Conservation (phyloP, 1,284 basidiomycete genomes). For the Kwoniella shivajii region DNA sequence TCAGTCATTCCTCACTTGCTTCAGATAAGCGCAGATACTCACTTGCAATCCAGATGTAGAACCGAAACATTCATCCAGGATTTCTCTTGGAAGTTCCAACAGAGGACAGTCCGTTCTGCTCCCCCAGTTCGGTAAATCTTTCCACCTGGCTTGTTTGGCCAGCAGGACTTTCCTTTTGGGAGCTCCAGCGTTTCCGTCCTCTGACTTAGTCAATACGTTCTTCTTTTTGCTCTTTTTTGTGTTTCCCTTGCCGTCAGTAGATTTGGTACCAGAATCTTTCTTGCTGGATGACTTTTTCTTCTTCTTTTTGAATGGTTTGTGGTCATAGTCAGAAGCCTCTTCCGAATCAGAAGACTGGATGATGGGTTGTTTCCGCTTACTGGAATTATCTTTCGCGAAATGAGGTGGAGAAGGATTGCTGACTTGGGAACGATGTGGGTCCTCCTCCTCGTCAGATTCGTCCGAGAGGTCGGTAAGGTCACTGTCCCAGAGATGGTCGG, state of each 20-base stretch:
- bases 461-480: background rate
- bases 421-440: too few relatives aligned
- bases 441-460: background rate
- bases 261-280: background rate
- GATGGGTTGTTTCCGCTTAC: background rate
- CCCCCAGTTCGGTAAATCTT: conserved; percentile 36
- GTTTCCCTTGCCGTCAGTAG: background rate
- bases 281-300: conserved; percentile 7
- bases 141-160: conserved; percentile 22
- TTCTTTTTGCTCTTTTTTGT: conserved; percentile 7
- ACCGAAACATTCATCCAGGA: conserved; percentile 31
- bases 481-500: background rate
- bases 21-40: conserved; percentile 1
- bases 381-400: background rate
- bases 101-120: conserved; percentile 23
- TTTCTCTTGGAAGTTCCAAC: conserved; percentile 22
- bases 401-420: too few relatives aligned
- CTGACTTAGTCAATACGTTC: background rate
- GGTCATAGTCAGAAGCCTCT: background rate
- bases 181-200: background rate
- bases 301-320: conserved; percentile 16
- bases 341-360: background rate
- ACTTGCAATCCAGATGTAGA: conserved; percentile 18
- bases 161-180: conserved; percentile 12
- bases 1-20: background rate